phyloP scores from a whole-genome alignment of 495 filamentous ascomycete species.

The Neurospora sp. region DNA sequence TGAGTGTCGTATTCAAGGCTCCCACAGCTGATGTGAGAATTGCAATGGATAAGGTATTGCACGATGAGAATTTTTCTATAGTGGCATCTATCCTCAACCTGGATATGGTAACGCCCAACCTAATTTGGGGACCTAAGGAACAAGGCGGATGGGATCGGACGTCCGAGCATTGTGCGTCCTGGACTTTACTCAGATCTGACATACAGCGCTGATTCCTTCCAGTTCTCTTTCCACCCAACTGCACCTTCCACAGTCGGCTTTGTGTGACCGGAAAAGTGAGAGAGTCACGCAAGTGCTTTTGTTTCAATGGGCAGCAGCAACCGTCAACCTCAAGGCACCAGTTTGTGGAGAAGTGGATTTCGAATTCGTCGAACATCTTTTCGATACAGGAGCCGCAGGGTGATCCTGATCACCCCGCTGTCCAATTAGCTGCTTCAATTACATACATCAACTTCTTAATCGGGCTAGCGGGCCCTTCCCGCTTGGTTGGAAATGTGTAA shows the following conservation, averaged over 20 bases:
- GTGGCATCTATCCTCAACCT: not conserved
- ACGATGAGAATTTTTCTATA: not conserved
- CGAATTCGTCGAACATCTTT: not conserved
- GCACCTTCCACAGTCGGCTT: not conserved
- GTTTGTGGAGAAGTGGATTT: not conserved
- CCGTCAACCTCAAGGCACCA: not conserved
- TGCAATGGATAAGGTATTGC: not conserved
- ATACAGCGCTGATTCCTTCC: not conserved
- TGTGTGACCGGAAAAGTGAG: not conserved
- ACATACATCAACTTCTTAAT: not conserved
- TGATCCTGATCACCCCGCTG: not conserved
- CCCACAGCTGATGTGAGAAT: not conserved
- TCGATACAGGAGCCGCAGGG: not conserved
- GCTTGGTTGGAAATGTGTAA: not conserved
- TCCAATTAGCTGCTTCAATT: not conserved
- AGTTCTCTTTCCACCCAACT: not conserved
- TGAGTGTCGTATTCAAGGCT: not conserved
- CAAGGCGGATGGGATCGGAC: not conserved
- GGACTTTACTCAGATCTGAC: not conserved
- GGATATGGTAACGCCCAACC: not conserved
- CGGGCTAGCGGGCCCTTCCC: not conserved
- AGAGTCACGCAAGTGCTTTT: not conserved
- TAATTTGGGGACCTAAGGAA: not conserved
- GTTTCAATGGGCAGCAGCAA: not conserved
- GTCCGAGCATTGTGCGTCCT: not conserved